Evolutionary conservation across 345 rosid species (phyloP).

Genomic region (Salix caprea): DNA sequence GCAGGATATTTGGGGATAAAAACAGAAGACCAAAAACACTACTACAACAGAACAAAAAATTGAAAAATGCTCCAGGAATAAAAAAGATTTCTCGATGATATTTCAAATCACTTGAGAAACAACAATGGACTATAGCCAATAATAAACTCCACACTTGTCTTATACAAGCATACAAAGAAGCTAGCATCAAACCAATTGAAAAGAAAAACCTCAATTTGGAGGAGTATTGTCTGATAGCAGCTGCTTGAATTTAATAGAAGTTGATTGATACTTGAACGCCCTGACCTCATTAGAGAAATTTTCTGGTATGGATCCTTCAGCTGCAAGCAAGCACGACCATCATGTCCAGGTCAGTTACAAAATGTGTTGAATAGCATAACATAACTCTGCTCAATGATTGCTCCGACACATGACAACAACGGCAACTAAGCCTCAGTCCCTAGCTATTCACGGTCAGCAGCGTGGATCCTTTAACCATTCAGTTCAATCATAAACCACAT

Average conservation of each 20-base stretch:
- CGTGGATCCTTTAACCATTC: too few species aligned
- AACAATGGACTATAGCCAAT: neutral
- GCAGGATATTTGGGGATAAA: neutral
- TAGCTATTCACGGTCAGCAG: too few species aligned
- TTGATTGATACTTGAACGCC: neutral
- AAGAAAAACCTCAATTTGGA: constrained; percentile 1
- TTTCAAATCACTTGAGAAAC: neutral
- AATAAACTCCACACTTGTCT: neutral
- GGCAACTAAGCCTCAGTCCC: too few species aligned
- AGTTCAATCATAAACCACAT: too few species aligned
- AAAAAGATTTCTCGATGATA: neutral
- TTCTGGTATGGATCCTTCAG: constrained; percentile 1
- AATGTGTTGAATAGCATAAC: neutral
- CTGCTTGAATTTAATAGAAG: neutral
- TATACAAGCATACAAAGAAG: neutral
- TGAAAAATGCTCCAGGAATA: neutral
- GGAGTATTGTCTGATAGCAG: neutral
- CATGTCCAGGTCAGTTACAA: neutral
- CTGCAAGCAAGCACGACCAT: constrained; percentile 5
- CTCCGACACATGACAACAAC: neutral
- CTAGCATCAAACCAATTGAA: neutral
- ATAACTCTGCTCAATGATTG: constrained; percentile 10
- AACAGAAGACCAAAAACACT: neutral
- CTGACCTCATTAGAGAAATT: neutral
- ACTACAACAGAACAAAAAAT: neutral